A percentile compares a stretch with the other conserved stretches of the same genome.
Evolutionary conservation across 495 filamentous ascomycete genomes (phyloP).

Genomic region (Neurospora sublineolata): DNA sequence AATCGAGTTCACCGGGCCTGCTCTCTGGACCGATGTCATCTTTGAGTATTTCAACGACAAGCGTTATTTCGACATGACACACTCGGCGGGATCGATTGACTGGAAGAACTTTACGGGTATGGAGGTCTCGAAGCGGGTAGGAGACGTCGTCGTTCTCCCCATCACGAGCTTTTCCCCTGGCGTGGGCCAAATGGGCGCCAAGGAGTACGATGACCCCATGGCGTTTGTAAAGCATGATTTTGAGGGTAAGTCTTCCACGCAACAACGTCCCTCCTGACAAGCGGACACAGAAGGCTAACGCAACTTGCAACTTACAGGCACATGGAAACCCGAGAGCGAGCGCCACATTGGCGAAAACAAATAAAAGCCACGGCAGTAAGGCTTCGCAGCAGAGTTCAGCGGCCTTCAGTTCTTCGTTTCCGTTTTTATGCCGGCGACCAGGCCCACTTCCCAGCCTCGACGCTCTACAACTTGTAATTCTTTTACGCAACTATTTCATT

Average conservation of each 20-base stretch:
- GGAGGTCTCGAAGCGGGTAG: constrained; percentile 68
- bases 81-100: constrained; percentile 61
- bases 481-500: background rate
- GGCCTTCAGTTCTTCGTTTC: background rate
- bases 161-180: constrained; percentile 97
- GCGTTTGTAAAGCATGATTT: constrained; percentile 97
- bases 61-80: constrained; percentile 72
- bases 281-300: constrained; percentile 6
- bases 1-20: constrained; percentile 94
- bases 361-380: constrained; percentile 1
- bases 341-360: constrained; percentile 43
- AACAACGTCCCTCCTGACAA: background rate
- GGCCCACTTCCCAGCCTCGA: background rate
- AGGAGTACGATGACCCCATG: constrained; percentile 84
- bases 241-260: constrained; percentile 50
- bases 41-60: constrained; percentile 91
- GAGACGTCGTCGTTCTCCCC: constrained; percentile 85
- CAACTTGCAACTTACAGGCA: constrained; percentile 37
- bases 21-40: constrained; percentile 85
- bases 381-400: background rate
- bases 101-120: constrained; percentile 87
- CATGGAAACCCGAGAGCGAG: constrained; percentile 67
- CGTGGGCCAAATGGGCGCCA: constrained; percentile 87
- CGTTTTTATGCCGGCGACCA: background rate
- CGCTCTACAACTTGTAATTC: background rate